Evolutionary conservation across 2,329 filamentous ascomycete species (phyloP).

Genomic region (Colletotrichum phormii): DNA sequence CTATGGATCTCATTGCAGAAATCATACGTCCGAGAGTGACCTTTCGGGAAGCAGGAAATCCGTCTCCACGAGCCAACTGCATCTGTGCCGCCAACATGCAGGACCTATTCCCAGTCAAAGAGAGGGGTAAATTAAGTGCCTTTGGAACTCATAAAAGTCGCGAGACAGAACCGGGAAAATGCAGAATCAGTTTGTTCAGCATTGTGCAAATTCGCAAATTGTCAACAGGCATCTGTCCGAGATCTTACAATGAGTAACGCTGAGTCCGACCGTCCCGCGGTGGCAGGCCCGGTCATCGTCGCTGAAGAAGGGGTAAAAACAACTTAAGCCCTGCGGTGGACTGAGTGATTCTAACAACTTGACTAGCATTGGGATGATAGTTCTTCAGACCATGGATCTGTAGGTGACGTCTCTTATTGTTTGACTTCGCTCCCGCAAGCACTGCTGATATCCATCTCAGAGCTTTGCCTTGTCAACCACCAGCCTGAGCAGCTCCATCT

Average conservation of each 20-base stretch:
- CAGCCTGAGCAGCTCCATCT: constrained; percentile 38
- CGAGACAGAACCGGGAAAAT: neutral
- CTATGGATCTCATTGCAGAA: neutral
- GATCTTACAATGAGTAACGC: neutral
- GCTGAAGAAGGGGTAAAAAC: neutral
- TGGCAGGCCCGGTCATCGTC: neutral
- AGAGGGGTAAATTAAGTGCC: constrained; percentile 8
- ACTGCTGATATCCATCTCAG: neutral
- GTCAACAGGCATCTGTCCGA: too few species aligned
- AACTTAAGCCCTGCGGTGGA: neutral
- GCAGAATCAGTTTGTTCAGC: too few species aligned
- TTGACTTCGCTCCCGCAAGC: neutral
- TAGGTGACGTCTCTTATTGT: neutral
- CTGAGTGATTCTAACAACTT: neutral
- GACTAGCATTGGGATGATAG: neutral
- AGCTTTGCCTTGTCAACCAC: constrained; percentile 6
- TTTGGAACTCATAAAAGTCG: neutral
- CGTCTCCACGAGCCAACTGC: neutral
- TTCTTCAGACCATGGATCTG: neutral
- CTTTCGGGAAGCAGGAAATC: neutral
- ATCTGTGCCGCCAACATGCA: constrained; percentile 5
- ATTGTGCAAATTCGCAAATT: too few species aligned
- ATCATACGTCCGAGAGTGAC: neutral
- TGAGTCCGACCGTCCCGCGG: neutral
- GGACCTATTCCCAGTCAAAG: neutral